These are phyloP conservation scores for Paramecium sexaurelia DNA, from an alignment of 73 alveolate species.

Conservation along the genomic window DNA sequence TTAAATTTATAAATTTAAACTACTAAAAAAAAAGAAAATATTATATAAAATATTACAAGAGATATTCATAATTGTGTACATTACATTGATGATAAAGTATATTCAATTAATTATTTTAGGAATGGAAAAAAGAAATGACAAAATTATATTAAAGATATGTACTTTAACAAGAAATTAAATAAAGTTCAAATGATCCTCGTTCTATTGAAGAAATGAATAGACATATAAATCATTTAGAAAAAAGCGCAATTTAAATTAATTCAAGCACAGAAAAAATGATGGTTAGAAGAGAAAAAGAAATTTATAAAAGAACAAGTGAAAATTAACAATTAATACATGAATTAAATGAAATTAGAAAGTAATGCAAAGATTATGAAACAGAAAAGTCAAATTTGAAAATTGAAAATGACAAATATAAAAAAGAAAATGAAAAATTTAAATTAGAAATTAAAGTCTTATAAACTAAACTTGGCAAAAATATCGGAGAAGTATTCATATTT, in stretches of 20 bases:
- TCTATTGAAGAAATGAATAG: conserved; percentile 87
- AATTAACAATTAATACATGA: conserved; percentile 83
- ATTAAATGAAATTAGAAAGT: conserved; percentile 77
- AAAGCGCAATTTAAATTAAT: conserved; percentile 78
- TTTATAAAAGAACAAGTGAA: conserved; percentile 85
- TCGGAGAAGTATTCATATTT: neutral
- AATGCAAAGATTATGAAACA: conserved; percentile 69
- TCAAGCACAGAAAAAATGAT: conserved; percentile 81
- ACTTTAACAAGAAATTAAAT: conserved; percentile 77
- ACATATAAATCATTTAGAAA: conserved; percentile 84
- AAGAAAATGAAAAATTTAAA: conserved; percentile 18
- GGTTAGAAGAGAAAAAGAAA: conserved; percentile 80
- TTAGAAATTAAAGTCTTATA: neutral
- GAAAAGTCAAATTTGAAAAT: conserved; percentile 44
- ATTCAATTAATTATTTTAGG: neutral
- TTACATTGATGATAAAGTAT: conserved; percentile 79
- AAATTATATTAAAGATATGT: conserved; percentile 84
- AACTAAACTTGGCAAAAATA: neutral
- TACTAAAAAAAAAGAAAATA: conserved; percentile 80
- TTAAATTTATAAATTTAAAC: conserved; percentile 68
- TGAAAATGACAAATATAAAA: conserved; percentile 49
- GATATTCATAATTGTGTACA: conserved; percentile 86
- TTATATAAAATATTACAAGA: conserved; percentile 76
- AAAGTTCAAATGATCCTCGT: conserved; percentile 88
- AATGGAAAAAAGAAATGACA: conserved; percentile 84